phyloP scores from a whole-genome alignment of 345 rosid genomes.

The Sonneratia alba region DNA sequence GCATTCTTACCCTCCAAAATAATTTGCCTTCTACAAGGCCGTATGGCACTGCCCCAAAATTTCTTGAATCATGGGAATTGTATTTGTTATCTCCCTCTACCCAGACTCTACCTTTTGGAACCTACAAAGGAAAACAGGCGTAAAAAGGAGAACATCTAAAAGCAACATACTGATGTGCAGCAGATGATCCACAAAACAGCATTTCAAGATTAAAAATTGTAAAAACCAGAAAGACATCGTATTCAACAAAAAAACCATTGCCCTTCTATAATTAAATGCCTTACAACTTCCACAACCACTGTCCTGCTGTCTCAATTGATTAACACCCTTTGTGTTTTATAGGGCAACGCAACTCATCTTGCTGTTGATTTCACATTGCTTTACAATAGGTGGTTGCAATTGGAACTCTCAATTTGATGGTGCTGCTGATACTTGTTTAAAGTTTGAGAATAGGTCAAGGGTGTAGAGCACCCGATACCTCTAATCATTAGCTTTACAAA shows the following conservation, averaged over 20 bases:
- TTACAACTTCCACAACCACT: neutral
- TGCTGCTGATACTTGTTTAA: no score
- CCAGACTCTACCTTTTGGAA: conserved; percentile 70
- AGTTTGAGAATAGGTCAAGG: no score
- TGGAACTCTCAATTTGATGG: no score
- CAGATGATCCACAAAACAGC: neutral
- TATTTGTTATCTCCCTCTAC: conserved; percentile 59
- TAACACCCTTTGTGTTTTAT: neutral
- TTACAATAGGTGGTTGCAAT: no score
- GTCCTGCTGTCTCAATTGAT: neutral
- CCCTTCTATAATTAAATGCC: no score
- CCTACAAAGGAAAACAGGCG: conserved; percentile 24
- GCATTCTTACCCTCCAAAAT: conserved; percentile 47
- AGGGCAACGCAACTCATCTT: neutral
- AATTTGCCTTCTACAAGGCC: conserved; percentile 59
- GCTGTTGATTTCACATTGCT: no score
- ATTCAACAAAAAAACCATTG: no score
- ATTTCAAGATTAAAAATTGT: neutral
- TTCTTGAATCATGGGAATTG: conserved; percentile 56
- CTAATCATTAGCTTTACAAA: no score
- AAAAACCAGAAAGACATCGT: no score
- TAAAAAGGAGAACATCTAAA: neutral
- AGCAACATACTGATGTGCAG: neutral
- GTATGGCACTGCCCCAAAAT: conserved; percentile 64
- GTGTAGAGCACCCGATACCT: no score